Evolutionary conservation across 352 stramenopile genomes (phyloP).

Genomic region (Blastocystis hominis): DNA sequence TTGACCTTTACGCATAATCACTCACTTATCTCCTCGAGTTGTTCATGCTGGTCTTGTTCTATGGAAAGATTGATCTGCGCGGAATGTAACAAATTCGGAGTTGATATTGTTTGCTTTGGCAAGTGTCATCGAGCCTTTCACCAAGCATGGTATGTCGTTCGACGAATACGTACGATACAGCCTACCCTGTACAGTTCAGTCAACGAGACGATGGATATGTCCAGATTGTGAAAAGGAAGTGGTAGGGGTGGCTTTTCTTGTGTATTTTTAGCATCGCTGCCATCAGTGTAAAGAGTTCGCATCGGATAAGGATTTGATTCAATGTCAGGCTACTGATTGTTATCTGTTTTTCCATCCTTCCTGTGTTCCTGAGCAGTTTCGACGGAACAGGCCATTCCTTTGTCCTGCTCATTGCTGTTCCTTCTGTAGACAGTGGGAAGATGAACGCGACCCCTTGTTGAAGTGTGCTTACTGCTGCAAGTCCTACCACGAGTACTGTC

Average conservation of each 20-base stretch:
- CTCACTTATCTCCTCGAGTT: background rate
- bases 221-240: constrained; percentile 33
- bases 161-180: background rate
- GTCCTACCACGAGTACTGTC: background rate
- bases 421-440: background rate
- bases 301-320: background rate
- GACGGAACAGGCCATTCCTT: background rate
- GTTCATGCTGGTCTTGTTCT: background rate
- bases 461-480: background rate
- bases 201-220: background rate
- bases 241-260: background rate
- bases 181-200: background rate
- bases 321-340: background rate
- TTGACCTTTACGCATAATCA: background rate
- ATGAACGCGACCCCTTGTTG: background rate
- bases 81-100: background rate
- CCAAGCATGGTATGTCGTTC: background rate
- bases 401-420: background rate
- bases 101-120: background rate
- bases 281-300: background rate
- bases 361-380: background rate
- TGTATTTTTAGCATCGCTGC: background rate
- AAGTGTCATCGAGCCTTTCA: constrained; percentile 14
- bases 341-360: background rate
- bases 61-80: background rate